phyloP scores from a whole-genome alignment of 306 rosid species.

The Casuarina equisetifolia region DNA sequence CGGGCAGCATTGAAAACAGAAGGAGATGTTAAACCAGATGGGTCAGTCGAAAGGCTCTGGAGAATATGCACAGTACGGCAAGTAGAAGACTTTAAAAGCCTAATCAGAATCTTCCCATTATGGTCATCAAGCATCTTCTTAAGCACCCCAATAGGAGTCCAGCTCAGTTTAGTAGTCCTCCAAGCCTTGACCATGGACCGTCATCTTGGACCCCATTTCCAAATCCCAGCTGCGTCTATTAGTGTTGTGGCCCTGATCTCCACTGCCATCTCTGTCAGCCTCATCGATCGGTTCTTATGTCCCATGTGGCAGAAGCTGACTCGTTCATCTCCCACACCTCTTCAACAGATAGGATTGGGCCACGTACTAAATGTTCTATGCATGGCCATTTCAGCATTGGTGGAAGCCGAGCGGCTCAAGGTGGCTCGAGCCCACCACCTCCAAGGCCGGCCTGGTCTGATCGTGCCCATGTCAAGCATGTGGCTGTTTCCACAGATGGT shows the following conservation, averaged over 20 bases:
- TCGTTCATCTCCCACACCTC: constrained; percentile 34
- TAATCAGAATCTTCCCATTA: constrained; percentile 48
- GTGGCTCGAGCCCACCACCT: constrained; percentile 17
- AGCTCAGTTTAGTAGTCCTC: constrained; percentile 44
- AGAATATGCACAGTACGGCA: constrained; percentile 54
- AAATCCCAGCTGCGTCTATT: constrained; percentile 52
- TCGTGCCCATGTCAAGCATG: constrained; percentile 30
- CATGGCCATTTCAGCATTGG: constrained; percentile 49
- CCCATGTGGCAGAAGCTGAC: constrained; percentile 47
- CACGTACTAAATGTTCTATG: constrained; percentile 42
- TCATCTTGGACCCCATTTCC: constrained; percentile 48
- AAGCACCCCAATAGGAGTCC: constrained; percentile 46
- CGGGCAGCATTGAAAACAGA: constrained; percentile 45
- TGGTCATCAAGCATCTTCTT: constrained; percentile 56
- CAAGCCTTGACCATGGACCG: constrained; percentile 65
- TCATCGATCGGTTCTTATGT: constrained; percentile 47
- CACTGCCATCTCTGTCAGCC: constrained; percentile 35
- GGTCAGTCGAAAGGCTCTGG: constrained; percentile 53
- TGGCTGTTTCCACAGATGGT: constrained; percentile 67
- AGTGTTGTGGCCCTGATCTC: constrained; percentile 34
- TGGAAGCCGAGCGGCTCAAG: constrained; percentile 66
- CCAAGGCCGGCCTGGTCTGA: background rate
- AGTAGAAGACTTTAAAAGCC: constrained; percentile 56
- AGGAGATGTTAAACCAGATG: constrained; percentile 46
- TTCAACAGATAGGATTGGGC: constrained; percentile 56